Conservation (phyloP, 768 basidiomycete genomes). For the Kwoniella sp. region DNA sequence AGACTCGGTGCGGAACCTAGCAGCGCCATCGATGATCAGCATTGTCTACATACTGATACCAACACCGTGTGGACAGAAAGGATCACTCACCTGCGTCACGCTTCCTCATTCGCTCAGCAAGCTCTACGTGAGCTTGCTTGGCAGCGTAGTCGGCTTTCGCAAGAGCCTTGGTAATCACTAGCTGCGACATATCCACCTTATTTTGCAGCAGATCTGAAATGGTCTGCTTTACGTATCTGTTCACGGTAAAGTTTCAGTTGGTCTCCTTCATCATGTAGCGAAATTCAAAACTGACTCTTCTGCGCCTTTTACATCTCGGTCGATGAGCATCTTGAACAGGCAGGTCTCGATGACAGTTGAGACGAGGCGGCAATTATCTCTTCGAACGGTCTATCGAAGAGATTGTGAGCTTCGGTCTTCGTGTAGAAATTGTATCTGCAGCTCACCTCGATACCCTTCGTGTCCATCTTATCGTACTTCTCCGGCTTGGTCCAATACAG, state of each 20-base stretch:
- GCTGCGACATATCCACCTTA: conserved; percentile 96
- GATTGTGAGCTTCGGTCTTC: not conserved
- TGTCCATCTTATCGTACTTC: conserved; percentile 99
- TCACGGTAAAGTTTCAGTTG: not conserved
- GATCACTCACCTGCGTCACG: conserved; percentile 76
- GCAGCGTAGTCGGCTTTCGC: conserved; percentile 92
- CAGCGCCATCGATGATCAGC: too few relatives aligned
- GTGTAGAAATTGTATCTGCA: not conserved
- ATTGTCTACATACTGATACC: too few relatives aligned
- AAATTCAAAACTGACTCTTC: conserved; percentile 71
- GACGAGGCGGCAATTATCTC: conserved; percentile 98
- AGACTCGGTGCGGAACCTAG: conserved; percentile 96
- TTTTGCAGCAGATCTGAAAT: conserved; percentile 95
- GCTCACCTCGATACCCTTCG: conserved; percentile 93
- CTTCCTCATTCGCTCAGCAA: conserved; percentile 92
- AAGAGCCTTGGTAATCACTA: conserved; percentile 97
- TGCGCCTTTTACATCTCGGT: conserved; percentile 88
- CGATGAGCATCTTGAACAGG: conserved; percentile 94
- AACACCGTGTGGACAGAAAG: not conserved
- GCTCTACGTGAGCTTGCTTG: conserved; percentile 94
- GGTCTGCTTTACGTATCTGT: conserved; percentile 85
- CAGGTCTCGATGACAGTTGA: conserved; percentile 98
- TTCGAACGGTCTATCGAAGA: conserved; percentile 77
- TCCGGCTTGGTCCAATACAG: conserved; percentile 95
- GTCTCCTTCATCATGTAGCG: not conserved